Evolutionary conservation across 2,329 filamentous ascomycete species (phyloP), one percentile per base, ranked within the genome.

Genomic region (Aureobasidium sp.): DNA sequence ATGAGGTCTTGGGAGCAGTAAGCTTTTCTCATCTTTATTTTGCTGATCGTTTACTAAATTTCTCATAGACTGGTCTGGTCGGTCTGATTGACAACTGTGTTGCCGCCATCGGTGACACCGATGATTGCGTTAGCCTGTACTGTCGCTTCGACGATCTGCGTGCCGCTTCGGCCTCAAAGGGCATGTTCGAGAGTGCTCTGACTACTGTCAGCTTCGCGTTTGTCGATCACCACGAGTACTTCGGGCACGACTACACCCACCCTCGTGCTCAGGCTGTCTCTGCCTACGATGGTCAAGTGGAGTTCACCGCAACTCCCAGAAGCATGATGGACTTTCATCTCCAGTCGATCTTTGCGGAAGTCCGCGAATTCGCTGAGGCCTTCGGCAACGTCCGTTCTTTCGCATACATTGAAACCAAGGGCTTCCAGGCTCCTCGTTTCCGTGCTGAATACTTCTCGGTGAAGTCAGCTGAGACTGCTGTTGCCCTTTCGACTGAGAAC

Each of bases 131-230:
- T 46, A 62, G 42, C 4, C 27, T 67, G 21, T 65, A 60, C 60
- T 47, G 75, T 46, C 68, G 68, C 55, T 77, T 76, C 64, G 74
- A 78, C 58, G 68, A 72, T 57, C 62, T 76, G n/a, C 63, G 65
- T 21, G 68, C 73, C 23, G 69, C 74, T n/a, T 62, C 35, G 3
- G 17, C 35, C 9, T 63, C 67, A 8, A 40, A 62, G 25, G 31
- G 61, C 15, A 37, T 64, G 8, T 57, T 67, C 19, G 43, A 62
- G 25, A 60, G 60, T 21, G 53, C 57, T 46, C 57, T 65, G 7
- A 19, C 47, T 4, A 57, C 57, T 3, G 65, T 55, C 62, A 19
- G 21, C 3, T 42, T 62, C 25, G 17, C n/a, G 2, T 63, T 62
- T 61, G 62, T 68, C 19, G 47, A 53, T 11, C 64, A 67, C 2